Base-by-base conservation (phyloP, 2,329 filamentous ascomycete genomes). In the Penicillium sp. region DNA sequence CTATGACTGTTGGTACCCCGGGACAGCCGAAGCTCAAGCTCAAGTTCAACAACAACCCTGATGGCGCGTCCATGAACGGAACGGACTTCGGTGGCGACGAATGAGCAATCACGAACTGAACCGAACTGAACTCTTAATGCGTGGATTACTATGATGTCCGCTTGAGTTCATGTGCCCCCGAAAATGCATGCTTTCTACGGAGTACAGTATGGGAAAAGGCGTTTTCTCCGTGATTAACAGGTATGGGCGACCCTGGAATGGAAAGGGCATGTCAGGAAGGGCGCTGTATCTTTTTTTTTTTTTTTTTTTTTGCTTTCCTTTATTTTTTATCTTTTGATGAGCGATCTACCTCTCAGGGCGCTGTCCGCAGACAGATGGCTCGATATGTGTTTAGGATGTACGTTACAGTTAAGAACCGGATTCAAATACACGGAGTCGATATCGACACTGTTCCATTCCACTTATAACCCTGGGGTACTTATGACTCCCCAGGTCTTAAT, bases 11-110 rank as follows among this genome's bases (percentile, higher is more conserved):
- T 53, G 68, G 77, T 24, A 78, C 77, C 18, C 72, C 76, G 12
- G 82, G 81, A 3, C 77, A 85, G 42, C 72, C 71, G 49, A 91
- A 79, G 63, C 63, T 92, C 71, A 90, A 87, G 74, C 76, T 92
- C 54, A 86, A 75, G 20, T 78, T 81, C 59, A 79, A 77, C 50
- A 68, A 64, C 51, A 70, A 69, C 48, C 66, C 65, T 46, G 67
- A 69, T 38, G 62, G 61, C 18, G 60, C 59, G 3, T 69, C 65
- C 39, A 53, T 57, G 12, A 70, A 68, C 31, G 68, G 66, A 32
- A 65, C 56, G 27, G 61, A 60, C 20, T 61, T 58, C 39, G 69
- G 64, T 47, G 62, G 66, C 25, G 66, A 67, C 10, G 68, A 72
- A 44, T 66, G 55, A 64, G 32, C 39, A 32, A 48, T 23, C 10